Conservation (phyloP, 225 moss, liverwort and hornwort genomes). For the Polytrichum formosum region DNA sequence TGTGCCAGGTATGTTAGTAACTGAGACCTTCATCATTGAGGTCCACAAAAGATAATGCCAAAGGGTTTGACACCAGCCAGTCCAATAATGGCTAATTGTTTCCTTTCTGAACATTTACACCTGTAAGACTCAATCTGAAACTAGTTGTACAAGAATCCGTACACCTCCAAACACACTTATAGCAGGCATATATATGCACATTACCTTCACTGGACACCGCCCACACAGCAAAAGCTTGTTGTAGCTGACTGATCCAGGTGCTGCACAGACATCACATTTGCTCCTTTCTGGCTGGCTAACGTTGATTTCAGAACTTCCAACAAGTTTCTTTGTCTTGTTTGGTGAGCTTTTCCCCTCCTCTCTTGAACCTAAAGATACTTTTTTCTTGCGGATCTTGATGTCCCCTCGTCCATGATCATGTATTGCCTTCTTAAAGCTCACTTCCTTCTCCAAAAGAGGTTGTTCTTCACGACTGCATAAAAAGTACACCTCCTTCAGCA, state of each 20-base stretch:
- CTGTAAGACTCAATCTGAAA: too few species aligned
- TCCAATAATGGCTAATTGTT: not conserved
- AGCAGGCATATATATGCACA: not conserved
- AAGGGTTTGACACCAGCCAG: not conserved
- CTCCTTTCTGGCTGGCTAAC: conserved; percentile 25
- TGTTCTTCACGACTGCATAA: conserved; percentile 22
- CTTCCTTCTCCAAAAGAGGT: conserved; percentile 20
- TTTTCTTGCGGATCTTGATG: conserved; percentile 21
- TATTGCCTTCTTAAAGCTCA: conserved; percentile 22
- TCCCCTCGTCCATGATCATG: conserved; percentile 18
- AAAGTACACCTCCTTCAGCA: not conserved
- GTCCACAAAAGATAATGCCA: conserved; percentile 1
- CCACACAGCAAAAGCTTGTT: conserved; percentile 78
- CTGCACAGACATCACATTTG: conserved; percentile 83
- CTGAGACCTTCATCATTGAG: not conserved
- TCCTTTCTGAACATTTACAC: too few species aligned
- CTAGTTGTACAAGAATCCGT: too few species aligned
- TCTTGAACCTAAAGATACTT: conserved; percentile 15
- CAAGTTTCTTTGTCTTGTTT: conserved; percentile 2
- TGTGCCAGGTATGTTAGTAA: not conserved
- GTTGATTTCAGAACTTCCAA: not conserved
- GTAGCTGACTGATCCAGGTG: conserved; percentile 60
- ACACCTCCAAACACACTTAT: not conserved
- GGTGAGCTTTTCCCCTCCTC: conserved; percentile 12
- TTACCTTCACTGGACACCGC: conserved; percentile 90